phyloP scores from a whole-genome alignment of 1,139 yeast genomes.

The Yamadazyma conglobata region DNA sequence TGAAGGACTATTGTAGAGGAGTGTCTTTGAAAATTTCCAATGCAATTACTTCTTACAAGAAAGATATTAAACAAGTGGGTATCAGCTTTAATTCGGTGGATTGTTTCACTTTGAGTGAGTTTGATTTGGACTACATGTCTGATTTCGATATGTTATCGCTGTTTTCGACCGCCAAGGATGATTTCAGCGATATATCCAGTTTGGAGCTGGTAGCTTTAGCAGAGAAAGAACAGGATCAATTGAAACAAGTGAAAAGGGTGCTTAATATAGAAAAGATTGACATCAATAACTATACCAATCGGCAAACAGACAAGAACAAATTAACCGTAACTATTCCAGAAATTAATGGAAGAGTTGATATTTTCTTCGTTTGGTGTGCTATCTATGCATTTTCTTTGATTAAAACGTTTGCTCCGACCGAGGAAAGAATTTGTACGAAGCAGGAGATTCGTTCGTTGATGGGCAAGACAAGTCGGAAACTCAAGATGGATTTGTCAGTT shows the following conservation, averaged over 20 bases:
- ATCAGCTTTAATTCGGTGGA: conserved; percentile 22
- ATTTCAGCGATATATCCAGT: conserved; percentile 35
- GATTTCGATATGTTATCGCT: conserved; percentile 33
- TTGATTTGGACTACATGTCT: conserved; percentile 30
- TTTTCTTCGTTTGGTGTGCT: conserved; percentile 43
- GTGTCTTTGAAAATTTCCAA: conserved; percentile 28
- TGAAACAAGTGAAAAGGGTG: conserved; percentile 33
- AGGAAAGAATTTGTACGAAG: conserved; percentile 26
- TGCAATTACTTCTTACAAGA: conserved; percentile 22
- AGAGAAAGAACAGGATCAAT: conserved; percentile 17
- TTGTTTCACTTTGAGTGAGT: conserved; percentile 40
- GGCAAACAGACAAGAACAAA: conserved; percentile 24
- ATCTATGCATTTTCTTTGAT: conserved; percentile 38
- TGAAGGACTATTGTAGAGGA: conserved; percentile 41
- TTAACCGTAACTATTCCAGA: conserved; percentile 32
- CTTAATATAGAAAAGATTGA: conserved; percentile 26
- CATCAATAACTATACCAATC: conserved; percentile 22
- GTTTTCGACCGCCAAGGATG: conserved; percentile 21
- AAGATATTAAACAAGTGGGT: conserved; percentile 20
- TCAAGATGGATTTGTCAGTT: conserved; percentile 35
- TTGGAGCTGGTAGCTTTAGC: conserved; percentile 26
- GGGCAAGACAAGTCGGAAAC: conserved; percentile 19
- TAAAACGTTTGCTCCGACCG: conserved; percentile 35
- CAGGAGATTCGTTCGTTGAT: conserved; percentile 24
- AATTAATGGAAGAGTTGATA: conserved; percentile 38